These are phyloP conservation scores for Leishmania tropica DNA, from an alignment of 208 protist genomes.

Conservation along the genomic window DNA sequence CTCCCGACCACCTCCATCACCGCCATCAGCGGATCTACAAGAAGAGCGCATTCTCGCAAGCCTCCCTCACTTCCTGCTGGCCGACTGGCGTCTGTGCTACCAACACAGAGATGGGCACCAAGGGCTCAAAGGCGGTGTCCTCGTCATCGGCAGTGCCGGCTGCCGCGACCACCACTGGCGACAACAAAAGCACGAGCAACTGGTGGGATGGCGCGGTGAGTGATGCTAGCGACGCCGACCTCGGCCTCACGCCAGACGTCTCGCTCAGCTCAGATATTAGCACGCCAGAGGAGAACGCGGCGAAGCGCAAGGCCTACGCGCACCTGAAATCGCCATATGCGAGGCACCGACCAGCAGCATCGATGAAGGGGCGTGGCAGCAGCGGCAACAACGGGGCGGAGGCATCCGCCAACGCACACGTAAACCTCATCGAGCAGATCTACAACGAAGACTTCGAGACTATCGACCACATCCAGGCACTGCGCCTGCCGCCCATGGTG, in stretches of 20 bases:
- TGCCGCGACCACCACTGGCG: not conserved
- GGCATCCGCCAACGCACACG: not conserved
- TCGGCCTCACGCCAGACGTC: constrained; percentile 24
- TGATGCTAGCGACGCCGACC: not conserved
- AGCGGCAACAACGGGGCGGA: not conserved
- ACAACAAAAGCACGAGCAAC: not conserved
- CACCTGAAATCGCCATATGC: constrained; percentile 30
- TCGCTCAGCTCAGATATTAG: constrained; percentile 36
- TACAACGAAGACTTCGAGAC: constrained; percentile 84
- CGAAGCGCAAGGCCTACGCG: constrained; percentile 46
- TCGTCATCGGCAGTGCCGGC: not conserved
- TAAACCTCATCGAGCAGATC: constrained; percentile 72
- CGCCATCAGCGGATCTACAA: not conserved
- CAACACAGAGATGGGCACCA: not conserved
- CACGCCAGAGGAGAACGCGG: constrained; percentile 42
- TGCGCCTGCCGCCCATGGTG: constrained; percentile 75
- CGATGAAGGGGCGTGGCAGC: not conserved
- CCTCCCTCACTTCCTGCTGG: not conserved
- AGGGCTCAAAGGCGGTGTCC: not conserved
- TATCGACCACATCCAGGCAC: constrained; percentile 73
- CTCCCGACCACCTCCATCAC: not conserved
- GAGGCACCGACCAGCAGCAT: not conserved
- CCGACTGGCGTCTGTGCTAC: not conserved
- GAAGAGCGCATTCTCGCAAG: not conserved
- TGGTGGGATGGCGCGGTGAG: not conserved